These are phyloP conservation scores for Zygosaccharomyces bisporus DNA, from an alignment of 805 yeast genomes.

Conservation along the genomic window DNA sequence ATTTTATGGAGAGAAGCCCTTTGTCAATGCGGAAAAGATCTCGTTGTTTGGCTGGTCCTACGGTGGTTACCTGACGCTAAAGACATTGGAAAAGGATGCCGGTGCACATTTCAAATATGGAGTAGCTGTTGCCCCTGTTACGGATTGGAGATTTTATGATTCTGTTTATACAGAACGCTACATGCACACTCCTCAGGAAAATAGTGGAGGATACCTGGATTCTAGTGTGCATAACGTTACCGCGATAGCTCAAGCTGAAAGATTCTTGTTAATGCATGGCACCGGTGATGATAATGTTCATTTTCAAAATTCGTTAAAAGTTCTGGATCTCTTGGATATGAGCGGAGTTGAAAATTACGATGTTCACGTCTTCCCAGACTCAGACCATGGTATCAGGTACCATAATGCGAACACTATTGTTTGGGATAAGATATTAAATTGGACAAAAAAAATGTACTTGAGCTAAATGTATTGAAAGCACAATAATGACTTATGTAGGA, in stretches of 20 bases:
- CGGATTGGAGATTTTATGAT: constrained; percentile 72
- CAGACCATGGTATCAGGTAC: constrained; percentile 67
- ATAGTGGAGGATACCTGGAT: constrained; percentile 56
- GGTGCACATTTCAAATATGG: constrained; percentile 80
- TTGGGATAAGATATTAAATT: constrained; percentile 59
- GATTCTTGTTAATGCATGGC: constrained; percentile 91
- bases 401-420: constrained; percentile 72
- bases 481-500: too few species aligned
- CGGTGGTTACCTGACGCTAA: constrained; percentile 91
- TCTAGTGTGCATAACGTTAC: constrained; percentile 56
- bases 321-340: constrained; percentile 70
- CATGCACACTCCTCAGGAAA: constrained; percentile 76
- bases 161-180: constrained; percentile 81
- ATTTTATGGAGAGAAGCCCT: constrained; percentile 56
- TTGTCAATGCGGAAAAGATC: constrained; percentile 62
- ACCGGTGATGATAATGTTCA: constrained; percentile 98
- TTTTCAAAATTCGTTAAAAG: constrained; percentile 77
- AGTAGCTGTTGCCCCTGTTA: constrained; percentile 86
- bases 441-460: constrained; percentile 57
- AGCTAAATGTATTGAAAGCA: neutral
- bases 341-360: constrained; percentile 81
- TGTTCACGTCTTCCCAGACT: constrained; percentile 74
- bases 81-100: constrained; percentile 77
- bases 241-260: constrained; percentile 49
- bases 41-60: constrained; percentile 99